phyloP scores from a whole-genome alignment of 106 monocot species.

The Dendrobium officinale region DNA sequence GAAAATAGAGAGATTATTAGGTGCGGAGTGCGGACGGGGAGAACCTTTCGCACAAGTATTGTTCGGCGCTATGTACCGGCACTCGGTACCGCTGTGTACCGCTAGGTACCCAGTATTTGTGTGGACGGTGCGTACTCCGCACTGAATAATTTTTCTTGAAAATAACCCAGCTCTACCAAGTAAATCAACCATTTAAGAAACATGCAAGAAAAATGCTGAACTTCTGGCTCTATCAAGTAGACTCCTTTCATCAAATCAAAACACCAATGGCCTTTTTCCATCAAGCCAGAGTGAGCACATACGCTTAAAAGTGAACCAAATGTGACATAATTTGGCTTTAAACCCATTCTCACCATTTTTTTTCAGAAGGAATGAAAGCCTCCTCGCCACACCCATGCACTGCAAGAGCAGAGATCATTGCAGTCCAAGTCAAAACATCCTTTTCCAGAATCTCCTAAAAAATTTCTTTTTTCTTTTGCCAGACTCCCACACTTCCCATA shows the following conservation, averaged over 20 bases:
- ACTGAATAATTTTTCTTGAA: too few species aligned
- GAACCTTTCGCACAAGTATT: too few species aligned
- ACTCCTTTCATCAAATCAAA: constrained; percentile 42
- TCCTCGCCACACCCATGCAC: constrained; percentile 39
- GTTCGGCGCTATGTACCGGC: too few species aligned
- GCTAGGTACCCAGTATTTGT: too few species aligned
- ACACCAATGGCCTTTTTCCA: constrained; percentile 51
- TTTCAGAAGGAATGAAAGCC: constrained; percentile 32
- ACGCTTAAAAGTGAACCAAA: constrained; percentile 58
- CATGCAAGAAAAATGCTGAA: constrained; percentile 47
- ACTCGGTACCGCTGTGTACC: too few species aligned
- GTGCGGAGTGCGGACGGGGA: too few species aligned
- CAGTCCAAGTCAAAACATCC: constrained; percentile 64
- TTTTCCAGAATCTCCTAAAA: constrained; percentile 25
- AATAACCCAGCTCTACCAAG: constrained; percentile 43
- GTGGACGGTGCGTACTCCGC: too few species aligned
- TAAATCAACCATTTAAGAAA: constrained; percentile 43
- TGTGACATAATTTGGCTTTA: constrained; percentile 51
- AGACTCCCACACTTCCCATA: constrained; percentile 54
- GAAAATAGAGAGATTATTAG: constrained; percentile 12
- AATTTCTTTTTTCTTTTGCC: constrained; percentile 30
- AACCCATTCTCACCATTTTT: constrained; percentile 34
- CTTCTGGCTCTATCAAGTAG: constrained; percentile 24
- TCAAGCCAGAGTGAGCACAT: constrained; percentile 58
- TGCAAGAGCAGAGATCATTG: constrained; percentile 65